Percentiles rank a stretch among this genome's conserved stretches.
Conservation (phyloP, 2,329 filamentous ascomycete species). For the Dichotomopilus funicola region DNA sequence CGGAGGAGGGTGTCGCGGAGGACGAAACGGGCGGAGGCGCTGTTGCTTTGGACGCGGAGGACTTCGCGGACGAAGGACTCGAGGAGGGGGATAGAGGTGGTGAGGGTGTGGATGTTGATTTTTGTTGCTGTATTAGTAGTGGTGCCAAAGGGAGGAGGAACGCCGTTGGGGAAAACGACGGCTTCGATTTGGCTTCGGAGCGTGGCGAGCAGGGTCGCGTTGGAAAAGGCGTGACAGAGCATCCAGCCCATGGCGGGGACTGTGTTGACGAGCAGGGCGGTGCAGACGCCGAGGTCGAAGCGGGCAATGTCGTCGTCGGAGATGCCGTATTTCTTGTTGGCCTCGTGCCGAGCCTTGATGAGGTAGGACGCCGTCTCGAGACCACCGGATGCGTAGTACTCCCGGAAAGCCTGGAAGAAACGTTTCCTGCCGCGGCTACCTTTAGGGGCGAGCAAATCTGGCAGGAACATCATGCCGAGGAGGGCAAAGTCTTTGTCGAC, state of each 20-base stretch:
- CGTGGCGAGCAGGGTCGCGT: not conserved
- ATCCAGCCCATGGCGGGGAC: not conserved
- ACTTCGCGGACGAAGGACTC: not conserved
- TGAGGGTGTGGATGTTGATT: not conserved
- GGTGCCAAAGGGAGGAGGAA: not conserved
- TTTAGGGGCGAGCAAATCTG: not conserved
- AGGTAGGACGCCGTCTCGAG: not conserved
- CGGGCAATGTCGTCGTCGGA: not conserved
- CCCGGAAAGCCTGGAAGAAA: not conserved
- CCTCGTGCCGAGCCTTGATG: not conserved
- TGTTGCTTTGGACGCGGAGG: not conserved
- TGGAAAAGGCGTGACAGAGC: not conserved
- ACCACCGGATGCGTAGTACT: not conserved
- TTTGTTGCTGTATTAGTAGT: no score
- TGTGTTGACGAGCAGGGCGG: not conserved
- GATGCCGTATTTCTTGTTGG: not conserved
- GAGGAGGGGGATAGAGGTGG: not conserved
- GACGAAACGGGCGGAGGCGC: not conserved
- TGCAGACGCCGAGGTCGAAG: not conserved
- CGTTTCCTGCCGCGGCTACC: not conserved
- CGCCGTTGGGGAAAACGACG: not conserved
- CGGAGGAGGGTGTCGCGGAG: not conserved
- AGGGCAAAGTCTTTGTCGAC: not conserved
- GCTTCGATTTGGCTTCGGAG: not conserved
- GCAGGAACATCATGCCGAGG: not conserved